Conservation (phyloP, 2,329 filamentous ascomycete genomes). For the Periconia macrospinosa region DNA sequence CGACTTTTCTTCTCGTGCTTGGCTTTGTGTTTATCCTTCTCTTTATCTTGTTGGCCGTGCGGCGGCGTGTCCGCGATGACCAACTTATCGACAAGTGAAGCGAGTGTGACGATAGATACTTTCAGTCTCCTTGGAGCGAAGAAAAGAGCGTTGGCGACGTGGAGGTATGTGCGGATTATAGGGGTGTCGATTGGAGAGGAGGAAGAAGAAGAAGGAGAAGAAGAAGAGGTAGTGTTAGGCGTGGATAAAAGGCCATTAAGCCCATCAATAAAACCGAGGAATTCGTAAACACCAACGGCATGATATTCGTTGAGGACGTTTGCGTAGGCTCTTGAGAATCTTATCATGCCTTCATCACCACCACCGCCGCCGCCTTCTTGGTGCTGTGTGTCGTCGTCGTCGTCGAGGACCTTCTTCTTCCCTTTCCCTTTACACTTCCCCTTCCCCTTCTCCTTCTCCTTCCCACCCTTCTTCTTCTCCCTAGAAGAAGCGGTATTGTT, state of each 20-base stretch:
- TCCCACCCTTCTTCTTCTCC: too few relatives aligned
- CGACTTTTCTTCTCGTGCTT: too few relatives aligned
- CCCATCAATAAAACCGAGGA: slow-evolving; percentile 37
- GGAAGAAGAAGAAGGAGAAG: too few relatives aligned
- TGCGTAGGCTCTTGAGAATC: slow-evolving; percentile 34
- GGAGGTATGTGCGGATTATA: slow-evolving; percentile 17
- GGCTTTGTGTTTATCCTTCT: too few relatives aligned
- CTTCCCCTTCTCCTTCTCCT: neutral
- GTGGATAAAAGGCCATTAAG: slow-evolving; percentile 28
- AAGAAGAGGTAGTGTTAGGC: slow-evolving; percentile 1
- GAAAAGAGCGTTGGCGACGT: slow-evolving; percentile 32
- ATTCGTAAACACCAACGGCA: slow-evolving; percentile 31
- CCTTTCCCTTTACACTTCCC: slow-evolving; percentile 14
- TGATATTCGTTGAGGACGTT: slow-evolving; percentile 31
- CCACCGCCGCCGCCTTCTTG: too few relatives aligned
- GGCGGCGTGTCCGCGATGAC: too few relatives aligned
- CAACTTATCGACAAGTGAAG: slow-evolving; percentile 16
- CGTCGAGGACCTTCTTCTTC: slow-evolving; percentile 1
- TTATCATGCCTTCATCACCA: too few relatives aligned
- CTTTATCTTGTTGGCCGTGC: too few relatives aligned
- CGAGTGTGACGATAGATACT: slow-evolving; percentile 28
- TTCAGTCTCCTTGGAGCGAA: slow-evolving; percentile 34
- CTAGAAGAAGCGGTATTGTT: neutral
- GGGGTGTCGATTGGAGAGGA: neutral
- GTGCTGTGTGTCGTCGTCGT: too few relatives aligned